Conservation (phyloP, 2,329 filamentous ascomycete species). For the Aspergillus quadrilineatus region DNA sequence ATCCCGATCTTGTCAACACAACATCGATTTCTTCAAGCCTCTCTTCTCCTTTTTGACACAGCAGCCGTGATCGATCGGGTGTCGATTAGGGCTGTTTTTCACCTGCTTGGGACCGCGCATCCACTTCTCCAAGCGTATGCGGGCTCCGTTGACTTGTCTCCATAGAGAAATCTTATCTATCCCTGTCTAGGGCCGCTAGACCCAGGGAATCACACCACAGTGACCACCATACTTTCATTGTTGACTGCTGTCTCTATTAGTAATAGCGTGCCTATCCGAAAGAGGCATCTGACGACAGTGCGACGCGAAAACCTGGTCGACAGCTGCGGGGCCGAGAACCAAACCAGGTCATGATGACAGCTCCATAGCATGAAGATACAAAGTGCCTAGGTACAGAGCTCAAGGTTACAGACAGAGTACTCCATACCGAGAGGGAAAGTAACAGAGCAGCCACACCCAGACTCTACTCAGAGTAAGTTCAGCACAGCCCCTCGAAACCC, state of each 20-base stretch:
- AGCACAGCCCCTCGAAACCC: conserved; percentile 1
- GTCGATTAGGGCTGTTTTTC: conserved; percentile 1
- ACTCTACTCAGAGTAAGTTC: not conserved
- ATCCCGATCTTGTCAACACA: not conserved
- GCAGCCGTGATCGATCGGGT: not conserved
- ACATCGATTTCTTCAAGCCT: not conserved
- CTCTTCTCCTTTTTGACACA: not conserved
- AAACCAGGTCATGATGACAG: not conserved
- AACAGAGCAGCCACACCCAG: not conserved
- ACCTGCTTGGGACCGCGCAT: conserved; percentile 8
- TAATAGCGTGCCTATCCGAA: not conserved
- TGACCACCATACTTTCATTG: not conserved
- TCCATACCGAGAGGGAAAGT: not conserved
- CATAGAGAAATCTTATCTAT: conserved; percentile 14
- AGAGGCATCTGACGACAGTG: conserved; percentile 17
- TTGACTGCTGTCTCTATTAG: not conserved
- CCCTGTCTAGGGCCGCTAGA: conserved; percentile 14
- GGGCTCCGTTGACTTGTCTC: not conserved
- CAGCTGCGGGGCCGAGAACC: conserved; percentile 8
- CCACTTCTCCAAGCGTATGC: conserved; percentile 7
- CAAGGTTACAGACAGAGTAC: not conserved
- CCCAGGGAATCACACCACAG: conserved; percentile 5
- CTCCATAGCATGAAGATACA: not conserved
- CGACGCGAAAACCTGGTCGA: conserved; percentile 21
- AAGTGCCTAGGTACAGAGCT: no score